Evolutionary conservation across 495 filamentous ascomycete species (phyloP).

Genomic region (Podospora pseudocomata): DNA sequence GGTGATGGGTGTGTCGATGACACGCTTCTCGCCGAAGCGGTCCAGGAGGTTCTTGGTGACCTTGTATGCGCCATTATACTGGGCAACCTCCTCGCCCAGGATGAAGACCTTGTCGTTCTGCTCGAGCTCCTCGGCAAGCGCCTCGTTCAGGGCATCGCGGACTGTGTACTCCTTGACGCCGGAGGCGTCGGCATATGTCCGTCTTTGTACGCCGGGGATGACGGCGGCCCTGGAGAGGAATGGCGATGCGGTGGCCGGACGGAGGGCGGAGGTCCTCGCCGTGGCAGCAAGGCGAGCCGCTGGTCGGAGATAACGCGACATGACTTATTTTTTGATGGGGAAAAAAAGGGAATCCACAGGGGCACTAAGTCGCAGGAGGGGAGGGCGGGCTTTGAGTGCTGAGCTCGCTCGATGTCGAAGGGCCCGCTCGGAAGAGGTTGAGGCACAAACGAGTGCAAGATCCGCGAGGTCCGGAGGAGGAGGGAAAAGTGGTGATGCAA

Average conservation of each 20-base stretch:
- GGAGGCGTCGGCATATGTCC: slow-evolving; percentile 52
- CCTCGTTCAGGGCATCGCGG: slow-evolving; percentile 95
- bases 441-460: slow-evolving; percentile 8
- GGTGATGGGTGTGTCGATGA: slow-evolving; percentile 98
- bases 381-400: not conserved
- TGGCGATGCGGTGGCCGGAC: slow-evolving; percentile 44
- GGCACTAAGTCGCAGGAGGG: slow-evolving; percentile 6
- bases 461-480: not conserved
- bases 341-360: slow-evolving; percentile 23
- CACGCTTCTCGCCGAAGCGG: slow-evolving; percentile 92
- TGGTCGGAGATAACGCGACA: slow-evolving; percentile 77
- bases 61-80: slow-evolving; percentile 99
- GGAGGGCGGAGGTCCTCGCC: slow-evolving; percentile 49
- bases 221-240: slow-evolving; percentile 47
- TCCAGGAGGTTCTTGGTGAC: slow-evolving; percentile 96
- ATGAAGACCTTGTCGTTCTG: slow-evolving; percentile 90
- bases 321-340: slow-evolving; percentile 25
- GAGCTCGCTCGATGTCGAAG: slow-evolving; percentile 14
- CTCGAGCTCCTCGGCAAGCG: slow-evolving; percentile 95
- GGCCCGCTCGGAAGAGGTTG: slow-evolving; percentile 12
- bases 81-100: slow-evolving; percentile 95
- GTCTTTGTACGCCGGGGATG: slow-evolving; percentile 41
- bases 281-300: slow-evolving; percentile 71
- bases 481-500: slow-evolving; percentile 17
- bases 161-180: slow-evolving; percentile 91